Percentiles rank a stretch among this genome's conserved stretches.
phyloP scores from a whole-genome alignment of 2,329 filamentous ascomycete genomes.

The Beauveria brongniartii region DNA sequence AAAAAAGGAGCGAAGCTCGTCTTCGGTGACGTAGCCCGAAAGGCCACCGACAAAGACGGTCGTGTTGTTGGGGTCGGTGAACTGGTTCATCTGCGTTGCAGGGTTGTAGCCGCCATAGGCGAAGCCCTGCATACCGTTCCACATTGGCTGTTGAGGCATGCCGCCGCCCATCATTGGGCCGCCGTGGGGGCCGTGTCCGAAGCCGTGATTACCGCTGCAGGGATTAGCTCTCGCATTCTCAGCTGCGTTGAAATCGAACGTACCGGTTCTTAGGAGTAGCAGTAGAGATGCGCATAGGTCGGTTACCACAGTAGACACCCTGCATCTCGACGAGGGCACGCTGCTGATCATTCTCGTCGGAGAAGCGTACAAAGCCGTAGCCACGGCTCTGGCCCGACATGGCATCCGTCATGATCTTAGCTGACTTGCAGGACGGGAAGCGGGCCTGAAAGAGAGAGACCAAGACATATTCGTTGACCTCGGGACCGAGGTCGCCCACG shows the following conservation, averaged over 20 bases:
- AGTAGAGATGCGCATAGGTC: slow-evolving; percentile 96
- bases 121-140: slow-evolving; percentile 28
- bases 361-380: slow-evolving; percentile 97
- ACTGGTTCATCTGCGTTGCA: slow-evolving; percentile 80
- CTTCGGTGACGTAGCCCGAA: slow-evolving; percentile 96
- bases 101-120: slow-evolving; percentile 40
- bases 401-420: slow-evolving; percentile 99
- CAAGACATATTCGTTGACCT: slow-evolving; percentile 97
- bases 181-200: slow-evolving; percentile 34
- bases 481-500: slow-evolving; percentile 92
- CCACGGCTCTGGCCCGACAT: slow-evolving; percentile 96
- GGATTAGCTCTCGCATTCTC: slow-evolving; percentile 13
- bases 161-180: slow-evolving; percentile 37
- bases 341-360: slow-evolving; percentile 92
- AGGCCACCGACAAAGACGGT: slow-evolving; percentile 97
- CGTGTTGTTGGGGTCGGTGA: slow-evolving; percentile 99
- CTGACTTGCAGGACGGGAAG: slow-evolving; percentile 96
- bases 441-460: slow-evolving; percentile 95
- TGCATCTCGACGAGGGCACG: slow-evolving; percentile 96
- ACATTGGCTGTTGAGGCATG: slow-evolving; percentile 40
- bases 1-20: slow-evolving; percentile 99
- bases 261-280: slow-evolving; percentile 90
- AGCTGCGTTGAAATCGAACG: slow-evolving; percentile 14
- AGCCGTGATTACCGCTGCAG: slow-evolving; percentile 30
- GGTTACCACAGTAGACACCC: slow-evolving; percentile 96